These are phyloP conservation scores for Atkinsonella texensis DNA, from an alignment of 2,329 filamentous ascomycete genomes.

Conservation along the genomic window DNA sequence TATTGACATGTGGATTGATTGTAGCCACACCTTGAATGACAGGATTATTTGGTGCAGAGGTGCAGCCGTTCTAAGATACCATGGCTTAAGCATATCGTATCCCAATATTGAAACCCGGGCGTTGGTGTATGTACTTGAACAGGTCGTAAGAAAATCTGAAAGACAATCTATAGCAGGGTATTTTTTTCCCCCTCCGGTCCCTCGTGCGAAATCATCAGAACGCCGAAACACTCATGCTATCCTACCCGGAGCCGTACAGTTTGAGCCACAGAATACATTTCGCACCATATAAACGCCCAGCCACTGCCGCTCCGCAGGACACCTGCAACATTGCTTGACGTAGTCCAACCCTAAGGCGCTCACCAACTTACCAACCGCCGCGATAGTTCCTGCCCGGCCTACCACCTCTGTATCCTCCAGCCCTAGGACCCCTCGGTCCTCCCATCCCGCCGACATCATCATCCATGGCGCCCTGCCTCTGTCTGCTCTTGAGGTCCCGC, in stretches of 20 bases:
- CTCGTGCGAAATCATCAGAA: neutral
- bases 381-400: slow-evolving; percentile 39
- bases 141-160: no score
- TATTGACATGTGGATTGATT: no score
- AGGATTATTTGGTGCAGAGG: no score
- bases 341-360: no score
- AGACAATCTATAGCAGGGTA: neutral
- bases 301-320: no score
- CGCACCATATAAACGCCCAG: no score
- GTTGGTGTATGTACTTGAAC: neutral
- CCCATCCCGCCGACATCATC: slow-evolving; percentile 26
- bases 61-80: no score
- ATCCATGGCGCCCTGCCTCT: slow-evolving; percentile 38
- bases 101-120: no score
- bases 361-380: slow-evolving; percentile 30
- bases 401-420: slow-evolving; percentile 41
- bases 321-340: no score
- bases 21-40: no score
- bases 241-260: neutral
- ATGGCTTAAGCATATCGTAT: neutral
- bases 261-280: no score
- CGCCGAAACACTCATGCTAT: neutral
- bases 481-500: slow-evolving; percentile 70
- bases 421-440: slow-evolving; percentile 39
- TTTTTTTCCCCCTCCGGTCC: neutral